phyloP scores from a whole-genome alignment of 2,329 filamentous ascomycete species.

The Cordyceps fumosorosea region DNA sequence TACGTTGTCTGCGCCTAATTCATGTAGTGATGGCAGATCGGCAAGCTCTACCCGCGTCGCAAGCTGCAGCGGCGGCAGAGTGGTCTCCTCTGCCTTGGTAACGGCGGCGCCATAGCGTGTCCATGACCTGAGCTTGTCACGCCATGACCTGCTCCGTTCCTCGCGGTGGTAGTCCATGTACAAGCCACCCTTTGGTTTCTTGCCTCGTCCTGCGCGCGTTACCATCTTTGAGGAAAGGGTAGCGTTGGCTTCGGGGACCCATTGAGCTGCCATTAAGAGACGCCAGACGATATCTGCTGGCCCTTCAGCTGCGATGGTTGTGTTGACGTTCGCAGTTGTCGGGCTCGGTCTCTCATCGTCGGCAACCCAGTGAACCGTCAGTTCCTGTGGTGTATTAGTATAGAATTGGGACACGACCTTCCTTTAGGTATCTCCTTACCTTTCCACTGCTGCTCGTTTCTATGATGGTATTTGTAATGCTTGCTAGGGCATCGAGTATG shows the following conservation, averaged over 20 bases:
- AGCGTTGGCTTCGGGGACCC: background rate
- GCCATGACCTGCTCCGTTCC: slow-evolving; percentile 28
- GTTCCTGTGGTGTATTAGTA: slow-evolving; percentile 20
- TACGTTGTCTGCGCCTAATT: background rate
- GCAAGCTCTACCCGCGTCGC: background rate
- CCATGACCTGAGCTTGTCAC: slow-evolving; percentile 28
- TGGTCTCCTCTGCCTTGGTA: background rate
- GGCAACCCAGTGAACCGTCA: slow-evolving; percentile 39
- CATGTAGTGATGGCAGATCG: background rate
- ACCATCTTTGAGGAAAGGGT: slow-evolving; percentile 19
- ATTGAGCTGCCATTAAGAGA: slow-evolving; percentile 31
- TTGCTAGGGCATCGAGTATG: slow-evolving; percentile 25
- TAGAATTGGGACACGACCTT: background rate
- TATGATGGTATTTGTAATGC: slow-evolving; percentile 28
- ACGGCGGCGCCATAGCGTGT: slow-evolving; percentile 22
- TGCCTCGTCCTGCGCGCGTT: slow-evolving; percentile 10
- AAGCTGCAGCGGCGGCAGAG: background rate
- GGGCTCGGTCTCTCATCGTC: slow-evolving; percentile 14
- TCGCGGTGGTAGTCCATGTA: slow-evolving; percentile 25
- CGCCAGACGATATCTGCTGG: slow-evolving; percentile 39
- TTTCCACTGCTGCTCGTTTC: slow-evolving; percentile 15
- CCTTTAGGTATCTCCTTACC: slow-evolving; percentile 16
- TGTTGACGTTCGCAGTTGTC: background rate
- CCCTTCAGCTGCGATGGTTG: slow-evolving; percentile 28
- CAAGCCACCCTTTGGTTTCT: slow-evolving; percentile 2